These are phyloP conservation scores for Pouteria glomerata DNA, from an alignment of 148 eudicot genomes.

Conservation along the genomic window DNA sequence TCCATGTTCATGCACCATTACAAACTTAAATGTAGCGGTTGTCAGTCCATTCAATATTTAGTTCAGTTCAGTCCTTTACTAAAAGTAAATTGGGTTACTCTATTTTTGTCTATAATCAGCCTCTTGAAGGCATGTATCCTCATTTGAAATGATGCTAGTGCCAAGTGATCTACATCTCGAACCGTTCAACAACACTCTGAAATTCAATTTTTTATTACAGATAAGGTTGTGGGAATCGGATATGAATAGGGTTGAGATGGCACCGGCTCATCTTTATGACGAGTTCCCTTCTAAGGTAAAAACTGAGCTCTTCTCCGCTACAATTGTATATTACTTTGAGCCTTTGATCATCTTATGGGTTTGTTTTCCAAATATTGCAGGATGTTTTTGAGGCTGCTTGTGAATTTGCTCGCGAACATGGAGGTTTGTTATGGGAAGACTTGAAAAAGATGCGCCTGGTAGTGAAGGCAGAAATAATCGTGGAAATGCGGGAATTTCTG, in stretches of 20 bases:
- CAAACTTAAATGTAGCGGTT: background rate
- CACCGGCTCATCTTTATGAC: conserved; percentile 65
- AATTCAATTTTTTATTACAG: conserved; percentile 34
- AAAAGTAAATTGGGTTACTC: background rate
- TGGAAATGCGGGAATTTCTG: conserved; percentile 64
- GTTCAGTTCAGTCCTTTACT: background rate
- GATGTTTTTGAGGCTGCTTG: conserved; percentile 84
- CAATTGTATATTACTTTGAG: background rate
- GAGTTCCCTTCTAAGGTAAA: conserved; percentile 76
- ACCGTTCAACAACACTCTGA: background rate
- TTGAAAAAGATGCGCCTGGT: conserved; percentile 65
- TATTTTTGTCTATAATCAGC: background rate
- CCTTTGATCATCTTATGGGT: background rate
- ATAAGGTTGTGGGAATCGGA: conserved; percentile 96
- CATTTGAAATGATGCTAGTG: background rate
- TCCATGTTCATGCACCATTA: background rate
- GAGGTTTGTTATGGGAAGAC: conserved; percentile 73
- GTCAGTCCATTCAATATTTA: background rate
- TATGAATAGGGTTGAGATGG: conserved; percentile 76
- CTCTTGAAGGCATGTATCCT: too few species aligned
- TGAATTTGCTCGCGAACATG: conserved; percentile 76
- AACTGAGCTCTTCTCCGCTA: background rate
- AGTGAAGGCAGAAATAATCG: conserved; percentile 59
- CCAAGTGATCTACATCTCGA: background rate
- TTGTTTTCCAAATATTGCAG: conserved; percentile 27